Conservation (phyloP, 352 stramenopile genomes). For the Pythium aphanidermatum region DNA sequence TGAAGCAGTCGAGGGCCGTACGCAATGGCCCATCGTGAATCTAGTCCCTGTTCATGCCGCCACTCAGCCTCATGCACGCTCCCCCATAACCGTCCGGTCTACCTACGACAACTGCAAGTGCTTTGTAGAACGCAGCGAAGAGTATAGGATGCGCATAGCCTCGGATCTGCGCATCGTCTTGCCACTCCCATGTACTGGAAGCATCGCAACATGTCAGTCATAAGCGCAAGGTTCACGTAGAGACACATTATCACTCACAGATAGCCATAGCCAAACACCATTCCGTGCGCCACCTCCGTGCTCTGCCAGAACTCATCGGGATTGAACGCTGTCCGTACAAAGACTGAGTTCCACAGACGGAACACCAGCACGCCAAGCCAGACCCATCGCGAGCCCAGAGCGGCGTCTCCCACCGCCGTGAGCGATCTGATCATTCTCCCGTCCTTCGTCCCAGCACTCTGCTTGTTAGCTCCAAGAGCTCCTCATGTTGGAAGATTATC, state of each 20-base stretch:
- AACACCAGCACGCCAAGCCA: constrained; percentile 52
- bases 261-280: constrained; percentile 85
- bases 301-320: constrained; percentile 89
- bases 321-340: constrained; percentile 84
- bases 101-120: constrained; percentile 51
- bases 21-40: constrained; percentile 77
- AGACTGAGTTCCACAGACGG: constrained; percentile 75
- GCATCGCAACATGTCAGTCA: background rate
- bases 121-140: constrained; percentile 79
- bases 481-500: too few relatives aligned
- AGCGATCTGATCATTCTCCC: background rate
- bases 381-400: constrained; percentile 23
- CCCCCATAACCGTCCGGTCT: too few relatives aligned
- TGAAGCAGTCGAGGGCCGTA: constrained; percentile 74
- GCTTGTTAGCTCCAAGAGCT: constrained; percentile 1
- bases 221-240: background rate
- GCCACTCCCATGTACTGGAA: constrained; percentile 84
- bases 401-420: background rate
- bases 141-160: constrained; percentile 74
- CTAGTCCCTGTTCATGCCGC: constrained; percentile 43
- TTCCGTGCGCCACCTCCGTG: constrained; percentile 76
- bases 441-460: background rate
- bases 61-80: too few relatives aligned
- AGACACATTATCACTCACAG: constrained; percentile 33
- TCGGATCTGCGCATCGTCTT: constrained; percentile 54